These are phyloP conservation scores for Chlorokybus atmophyticus DNA, from an alignment of 139 green algal species.

Conservation along the genomic window DNA sequence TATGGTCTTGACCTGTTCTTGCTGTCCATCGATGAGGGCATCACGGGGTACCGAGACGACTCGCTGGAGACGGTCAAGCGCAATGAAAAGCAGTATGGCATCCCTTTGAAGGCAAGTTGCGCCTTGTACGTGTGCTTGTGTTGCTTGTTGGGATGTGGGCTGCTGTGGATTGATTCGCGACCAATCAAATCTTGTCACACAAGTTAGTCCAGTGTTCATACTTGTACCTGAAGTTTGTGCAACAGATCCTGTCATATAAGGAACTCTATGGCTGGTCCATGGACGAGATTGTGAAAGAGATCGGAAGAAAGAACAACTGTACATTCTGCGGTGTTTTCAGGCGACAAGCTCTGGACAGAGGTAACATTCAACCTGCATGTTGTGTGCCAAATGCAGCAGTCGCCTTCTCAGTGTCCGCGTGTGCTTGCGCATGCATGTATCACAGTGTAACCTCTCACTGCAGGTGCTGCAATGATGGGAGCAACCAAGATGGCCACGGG, in stretches of 20 bases:
- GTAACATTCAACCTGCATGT: no score
- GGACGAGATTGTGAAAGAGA: conserved; percentile 87
- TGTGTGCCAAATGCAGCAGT: not conserved
- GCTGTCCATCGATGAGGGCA: conserved; percentile 94
- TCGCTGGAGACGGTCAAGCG: conserved; percentile 86
- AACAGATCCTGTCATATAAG: conserved; percentile 89
- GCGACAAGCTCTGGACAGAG: no score
- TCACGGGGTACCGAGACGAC: conserved; percentile 88
- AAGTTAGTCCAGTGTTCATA: no score
- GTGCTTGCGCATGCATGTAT: not conserved
- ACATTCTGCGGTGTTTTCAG: conserved; percentile 96
- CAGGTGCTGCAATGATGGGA: conserved; percentile 44
- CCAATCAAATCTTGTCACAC: no score
- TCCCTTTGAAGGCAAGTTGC: conserved; percentile 63
- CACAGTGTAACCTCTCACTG: no score
- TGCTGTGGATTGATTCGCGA: no score
- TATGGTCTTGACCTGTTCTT: conserved; percentile 92
- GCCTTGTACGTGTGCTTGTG: no score
- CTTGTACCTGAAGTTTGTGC: no score
- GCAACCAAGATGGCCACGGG: conserved; percentile 54
- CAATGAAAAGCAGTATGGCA: conserved; percentile 63
- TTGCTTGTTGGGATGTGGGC: no score
- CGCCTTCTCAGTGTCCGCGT: not conserved
- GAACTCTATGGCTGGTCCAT: conserved; percentile 97
- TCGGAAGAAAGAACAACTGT: conserved; percentile 90